These are phyloP conservation scores for Halenospora varia DNA, from an alignment of 495 filamentous ascomycete genomes.

Conservation along the genomic window DNA sequence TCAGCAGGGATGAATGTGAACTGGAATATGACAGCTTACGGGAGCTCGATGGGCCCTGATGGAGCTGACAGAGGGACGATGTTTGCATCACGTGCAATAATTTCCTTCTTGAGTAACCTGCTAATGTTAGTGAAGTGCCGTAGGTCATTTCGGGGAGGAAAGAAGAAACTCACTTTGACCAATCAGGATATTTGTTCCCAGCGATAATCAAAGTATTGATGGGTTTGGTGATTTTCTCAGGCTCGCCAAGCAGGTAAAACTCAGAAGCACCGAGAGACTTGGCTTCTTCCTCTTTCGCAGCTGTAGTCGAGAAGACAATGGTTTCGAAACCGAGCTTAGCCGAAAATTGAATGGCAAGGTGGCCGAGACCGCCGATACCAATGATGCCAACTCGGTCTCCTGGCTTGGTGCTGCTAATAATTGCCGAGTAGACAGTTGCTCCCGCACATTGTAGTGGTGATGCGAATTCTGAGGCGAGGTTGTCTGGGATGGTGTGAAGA, in stretches of 20 bases:
- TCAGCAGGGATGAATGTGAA: neutral
- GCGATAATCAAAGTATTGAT: conserved; percentile 33
- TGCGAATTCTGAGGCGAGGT: conserved; percentile 45
- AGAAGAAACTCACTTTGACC: conserved; percentile 22
- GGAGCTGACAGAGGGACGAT: conserved; percentile 29
- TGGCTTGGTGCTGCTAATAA: conserved; percentile 25
- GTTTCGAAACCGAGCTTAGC: conserved; percentile 57
- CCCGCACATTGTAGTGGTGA: conserved; percentile 57
- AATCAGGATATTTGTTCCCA: conserved; percentile 33
- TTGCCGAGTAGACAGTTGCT: conserved; percentile 46
- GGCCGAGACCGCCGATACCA: conserved; percentile 56
- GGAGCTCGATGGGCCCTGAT: conserved; percentile 24
- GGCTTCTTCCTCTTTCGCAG: conserved; percentile 54
- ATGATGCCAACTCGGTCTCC: conserved; percentile 51
- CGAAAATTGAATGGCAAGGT: conserved; percentile 59
- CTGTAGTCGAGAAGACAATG: conserved; percentile 50
- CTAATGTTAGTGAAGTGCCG: neutral
- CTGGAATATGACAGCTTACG: conserved; percentile 17
- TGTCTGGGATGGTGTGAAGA: conserved; percentile 45
- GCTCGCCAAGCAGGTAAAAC: conserved; percentile 28
- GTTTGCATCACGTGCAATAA: conserved; percentile 24
- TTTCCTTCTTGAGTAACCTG: conserved; percentile 23
- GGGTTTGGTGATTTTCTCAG: conserved; percentile 13
- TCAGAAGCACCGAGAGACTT: conserved; percentile 44
- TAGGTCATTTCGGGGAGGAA: neutral